Percentiles rank a stretch among this genome's conserved stretches.
phyloP scores from a whole-genome alignment of 192 early-diverging fungal species.

The Backusella westeae region DNA sequence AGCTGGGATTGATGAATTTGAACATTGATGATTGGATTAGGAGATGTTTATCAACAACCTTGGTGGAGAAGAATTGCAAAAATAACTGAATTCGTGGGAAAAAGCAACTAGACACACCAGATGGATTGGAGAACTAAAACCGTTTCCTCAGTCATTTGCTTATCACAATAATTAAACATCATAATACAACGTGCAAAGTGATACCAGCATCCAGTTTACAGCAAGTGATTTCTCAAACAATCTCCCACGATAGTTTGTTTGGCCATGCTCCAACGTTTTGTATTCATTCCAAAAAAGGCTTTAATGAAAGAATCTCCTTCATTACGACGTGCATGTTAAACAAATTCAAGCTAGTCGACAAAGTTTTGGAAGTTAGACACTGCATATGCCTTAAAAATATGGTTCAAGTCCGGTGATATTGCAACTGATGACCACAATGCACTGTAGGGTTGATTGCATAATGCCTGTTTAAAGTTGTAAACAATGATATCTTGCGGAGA shows the following conservation, averaged over 20 bases:
- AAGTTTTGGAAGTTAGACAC: neutral
- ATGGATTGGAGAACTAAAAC: neutral
- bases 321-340: neutral
- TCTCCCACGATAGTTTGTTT: neutral
- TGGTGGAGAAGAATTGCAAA: neutral
- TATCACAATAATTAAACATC: neutral
- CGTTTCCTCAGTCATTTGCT: neutral
- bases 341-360: neutral
- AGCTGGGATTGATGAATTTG: neutral
- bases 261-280: neutral
- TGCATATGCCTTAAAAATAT: neutral
- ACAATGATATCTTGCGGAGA: constrained; percentile 1
- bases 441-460: neutral
- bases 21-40: constrained; percentile 5
- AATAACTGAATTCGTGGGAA: constrained; percentile 4
- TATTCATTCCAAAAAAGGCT: neutral
- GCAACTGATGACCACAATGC: neutral
- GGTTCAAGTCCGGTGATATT: neutral
- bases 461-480: neutral
- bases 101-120: neutral
- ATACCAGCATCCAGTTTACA: neutral
- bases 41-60: neutral
- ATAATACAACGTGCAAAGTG: neutral
- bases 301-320: neutral
- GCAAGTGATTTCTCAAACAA: neutral